These are phyloP conservation scores for Gamsiella multidivaricata DNA, from an alignment of 192 early-diverging fungal genomes.

Conservation along the genomic window DNA sequence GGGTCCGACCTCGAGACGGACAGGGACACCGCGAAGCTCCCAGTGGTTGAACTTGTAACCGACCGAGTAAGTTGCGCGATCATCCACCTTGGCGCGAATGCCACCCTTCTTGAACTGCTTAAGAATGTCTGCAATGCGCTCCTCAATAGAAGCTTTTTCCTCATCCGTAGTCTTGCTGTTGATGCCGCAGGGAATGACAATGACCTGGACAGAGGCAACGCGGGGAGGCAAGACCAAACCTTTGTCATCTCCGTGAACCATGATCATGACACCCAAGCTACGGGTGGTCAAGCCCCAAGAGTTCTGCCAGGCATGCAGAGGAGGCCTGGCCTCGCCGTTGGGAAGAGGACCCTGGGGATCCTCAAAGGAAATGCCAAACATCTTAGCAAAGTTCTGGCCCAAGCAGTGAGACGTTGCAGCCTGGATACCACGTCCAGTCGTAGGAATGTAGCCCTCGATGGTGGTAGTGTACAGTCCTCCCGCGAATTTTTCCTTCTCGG, in stretches of 20 bases:
- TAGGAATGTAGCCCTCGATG: conserved; percentile 96
- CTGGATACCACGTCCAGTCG: conserved; percentile 98
- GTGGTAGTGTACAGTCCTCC: conserved; percentile 98
- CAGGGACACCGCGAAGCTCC: conserved; percentile 96
- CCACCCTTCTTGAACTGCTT: conserved; percentile 75
- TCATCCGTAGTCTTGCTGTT: conserved; percentile 87
- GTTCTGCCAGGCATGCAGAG: conserved; percentile 96
- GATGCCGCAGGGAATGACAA: conserved; percentile 95
- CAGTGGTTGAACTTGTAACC: conserved; percentile 99
- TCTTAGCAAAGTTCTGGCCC: conserved; percentile 99
- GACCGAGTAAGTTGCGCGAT: conserved; percentile 87
- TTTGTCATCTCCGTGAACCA: conserved; percentile 99
- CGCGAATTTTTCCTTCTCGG: conserved; percentile 99
- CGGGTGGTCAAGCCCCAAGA: conserved; percentile 99
- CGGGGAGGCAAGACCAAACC: conserved; percentile 97
- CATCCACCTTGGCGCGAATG: conserved; percentile 82
- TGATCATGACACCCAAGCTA: conserved; percentile 98
- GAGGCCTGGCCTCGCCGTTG: conserved; percentile 68
- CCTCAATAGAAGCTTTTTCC: conserved; percentile 72
- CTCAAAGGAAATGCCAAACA: conserved; percentile 96
- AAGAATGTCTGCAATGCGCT: conserved; percentile 77
- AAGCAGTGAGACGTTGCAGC: conserved; percentile 98
- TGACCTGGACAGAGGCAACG: conserved; percentile 87
- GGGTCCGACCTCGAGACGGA: conserved; percentile 97
- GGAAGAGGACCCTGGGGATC: conserved; percentile 74